These are phyloP conservation scores for Parietichytrium sp. DNA, from an alignment of 108 stramenopile species.

Conservation along the genomic window DNA sequence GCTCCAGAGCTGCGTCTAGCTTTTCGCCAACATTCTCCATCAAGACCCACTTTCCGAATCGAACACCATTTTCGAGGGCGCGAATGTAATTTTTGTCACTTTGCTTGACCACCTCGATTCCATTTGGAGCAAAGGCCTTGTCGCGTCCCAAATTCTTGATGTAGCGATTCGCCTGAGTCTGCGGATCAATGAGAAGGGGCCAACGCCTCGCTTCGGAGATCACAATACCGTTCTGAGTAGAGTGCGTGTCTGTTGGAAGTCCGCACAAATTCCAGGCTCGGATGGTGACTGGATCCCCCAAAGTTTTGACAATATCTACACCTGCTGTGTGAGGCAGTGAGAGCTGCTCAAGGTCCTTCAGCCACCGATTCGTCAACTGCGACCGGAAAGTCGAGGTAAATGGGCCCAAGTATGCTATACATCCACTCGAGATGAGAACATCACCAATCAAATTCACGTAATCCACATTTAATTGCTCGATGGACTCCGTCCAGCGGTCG, in stretches of 20 bases:
- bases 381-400: slow-evolving; percentile 64
- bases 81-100: slow-evolving; percentile 66
- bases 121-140: slow-evolving; percentile 53
- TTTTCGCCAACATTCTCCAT: slow-evolving; percentile 69
- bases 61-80: slow-evolving; percentile 64
- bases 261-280: slow-evolving; percentile 59
- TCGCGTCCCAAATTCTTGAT: slow-evolving; percentile 67
- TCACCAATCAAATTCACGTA: slow-evolving; percentile 61
- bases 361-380: slow-evolving; percentile 55
- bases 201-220: slow-evolving; percentile 65
- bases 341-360: slow-evolving; percentile 41
- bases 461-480: slow-evolving; percentile 49
- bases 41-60: slow-evolving; percentile 70
- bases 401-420: slow-evolving; percentile 65
- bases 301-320: slow-evolving; percentile 52
- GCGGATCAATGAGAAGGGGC: slow-evolving; percentile 70
- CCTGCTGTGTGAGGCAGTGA: slow-evolving; percentile 54
- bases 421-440: slow-evolving; percentile 59
- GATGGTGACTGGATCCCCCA: slow-evolving; percentile 58
- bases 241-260: slow-evolving; percentile 61
- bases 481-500: slow-evolving; percentile 62
- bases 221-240: slow-evolving; percentile 69
- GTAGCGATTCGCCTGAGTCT: slow-evolving; percentile 69
- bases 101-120: slow-evolving; percentile 66
- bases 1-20: slow-evolving; percentile 69